Evolutionary conservation across 495 filamentous ascomycete genomes (phyloP), one percentile per base, ranked within the genome.

Genomic region (Tuber borchii): DNA sequence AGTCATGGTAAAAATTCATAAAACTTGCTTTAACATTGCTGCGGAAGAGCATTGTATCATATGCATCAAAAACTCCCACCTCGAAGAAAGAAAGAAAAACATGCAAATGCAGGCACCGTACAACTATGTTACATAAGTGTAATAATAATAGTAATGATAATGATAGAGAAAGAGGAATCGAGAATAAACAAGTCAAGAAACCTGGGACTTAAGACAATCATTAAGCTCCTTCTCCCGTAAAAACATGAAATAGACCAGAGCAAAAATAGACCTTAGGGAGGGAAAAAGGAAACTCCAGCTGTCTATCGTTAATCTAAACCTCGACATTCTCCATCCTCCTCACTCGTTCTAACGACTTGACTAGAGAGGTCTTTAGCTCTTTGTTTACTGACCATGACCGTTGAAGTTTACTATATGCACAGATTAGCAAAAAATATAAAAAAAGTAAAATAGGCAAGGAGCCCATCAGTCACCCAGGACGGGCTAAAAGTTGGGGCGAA

Each of bases 331-430:
- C 73, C 31, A 46, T 73, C 51, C 74, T 74, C n/a, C 75, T 78
- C 19, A 71, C 74, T 74, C 74, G 69, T 43, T 82, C 80, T 39
- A 82, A 61, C 22, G 80, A 82, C 74, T 81, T 81, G 61, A 74
- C 77, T 39, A 82, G 70, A 43, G 74, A 75, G 4, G 73, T 77
- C 65, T 82, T 75, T 69, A 82, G 46, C 69, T 82, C 81, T 46
- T 82, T 82, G 65, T 71, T 82, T 43, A 74, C 73, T 1, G 81
- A 73, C 81, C 81, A 82, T 43, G 71, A 74, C 70, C 71, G 77
- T 71, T 77, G 76, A 40, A 82, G 76, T 56, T 80, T 82, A 39
- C 78, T 79, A 72, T 51, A 48, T 19, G 48, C 61, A 61, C 12
- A 73, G 4, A 31, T 79, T 75, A 79, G 76, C 61, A 6, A n/a